phyloP scores from a whole-genome alignment of 345 rosid species.

The Populus tremula region DNA sequence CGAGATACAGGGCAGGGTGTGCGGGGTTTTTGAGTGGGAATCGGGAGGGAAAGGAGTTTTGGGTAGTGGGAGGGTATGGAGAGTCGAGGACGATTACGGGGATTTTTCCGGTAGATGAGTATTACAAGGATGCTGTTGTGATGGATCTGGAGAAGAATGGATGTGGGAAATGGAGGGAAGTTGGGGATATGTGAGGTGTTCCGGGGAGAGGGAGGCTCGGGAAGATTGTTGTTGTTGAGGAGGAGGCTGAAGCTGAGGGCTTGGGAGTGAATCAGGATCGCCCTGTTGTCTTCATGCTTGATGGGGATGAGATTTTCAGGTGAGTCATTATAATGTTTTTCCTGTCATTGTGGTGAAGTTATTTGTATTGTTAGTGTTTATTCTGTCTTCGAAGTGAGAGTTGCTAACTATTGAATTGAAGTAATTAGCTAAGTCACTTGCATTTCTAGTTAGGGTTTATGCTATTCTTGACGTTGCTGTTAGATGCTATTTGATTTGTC shows the following conservation, averaged over 20 bases:
- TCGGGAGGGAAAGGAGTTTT: slow-evolving; percentile 60
- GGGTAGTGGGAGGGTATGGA: slow-evolving; percentile 98
- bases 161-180: slow-evolving; percentile 58
- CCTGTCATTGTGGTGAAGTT: not conserved
- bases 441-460: not conserved
- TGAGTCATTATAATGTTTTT: slow-evolving; percentile 13
- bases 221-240: slow-evolving; percentile 64
- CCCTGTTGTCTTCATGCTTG: slow-evolving; percentile 74
- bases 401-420: not conserved
- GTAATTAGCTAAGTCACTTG: not conserved
- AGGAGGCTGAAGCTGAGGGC: slow-evolving; percentile 26
- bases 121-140: slow-evolving; percentile 73
- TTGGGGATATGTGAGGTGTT: slow-evolving; percentile 80
- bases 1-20: slow-evolving; percentile 83
- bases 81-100: slow-evolving; percentile 73
- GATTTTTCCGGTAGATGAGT: slow-evolving; percentile 78
- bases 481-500: too few relatives aligned
- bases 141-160: slow-evolving; percentile 47
- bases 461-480: too few relatives aligned
- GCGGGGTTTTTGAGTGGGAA: slow-evolving; percentile 58
- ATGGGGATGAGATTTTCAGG: slow-evolving; percentile 62
- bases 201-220: slow-evolving; percentile 64
- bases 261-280: slow-evolving; percentile 7
- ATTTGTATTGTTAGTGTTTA: not conserved
- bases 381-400: not conserved